A percentile compares a stretch with the other conserved stretches of the same genome.
These are phyloP conservation scores for Aspergillus quadrilineatus DNA, from an alignment of 2,329 filamentous ascomycete species.

Conservation along the genomic window DNA sequence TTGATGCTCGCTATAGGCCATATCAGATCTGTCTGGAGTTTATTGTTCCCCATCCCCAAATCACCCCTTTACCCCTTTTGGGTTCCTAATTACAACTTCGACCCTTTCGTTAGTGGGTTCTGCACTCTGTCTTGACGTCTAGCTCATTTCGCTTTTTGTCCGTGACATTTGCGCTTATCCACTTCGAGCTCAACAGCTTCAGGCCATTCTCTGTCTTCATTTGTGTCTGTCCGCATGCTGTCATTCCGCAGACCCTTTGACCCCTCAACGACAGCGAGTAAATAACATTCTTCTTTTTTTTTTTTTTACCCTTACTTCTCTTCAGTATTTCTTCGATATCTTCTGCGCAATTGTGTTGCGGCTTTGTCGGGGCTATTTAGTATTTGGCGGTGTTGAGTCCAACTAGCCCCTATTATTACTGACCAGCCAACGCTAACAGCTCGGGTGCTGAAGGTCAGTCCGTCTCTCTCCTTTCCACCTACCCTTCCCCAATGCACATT, in stretches of 20 bases:
- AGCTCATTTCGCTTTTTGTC: slow-evolving; percentile 18
- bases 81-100: slow-evolving; percentile 23
- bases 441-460: slow-evolving; percentile 15
- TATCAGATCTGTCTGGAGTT: slow-evolving; percentile 6
- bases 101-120: slow-evolving; percentile 43
- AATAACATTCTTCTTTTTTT: slow-evolving; percentile 10
- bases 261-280: neutral
- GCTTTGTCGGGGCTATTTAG: neutral
- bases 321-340: neutral
- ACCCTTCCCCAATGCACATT: slow-evolving; percentile 32
- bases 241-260: slow-evolving; percentile 6
- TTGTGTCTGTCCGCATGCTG: slow-evolving; percentile 14
- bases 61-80: slow-evolving; percentile 22
- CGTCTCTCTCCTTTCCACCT: slow-evolving; percentile 24
- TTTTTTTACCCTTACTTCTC: slow-evolving; percentile 5
- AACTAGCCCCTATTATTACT: slow-evolving; percentile 13
- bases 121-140: slow-evolving; percentile 22
- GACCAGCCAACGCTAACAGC: slow-evolving; percentile 19
- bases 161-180: slow-evolving; percentile 18
- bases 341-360: slow-evolving; percentile 4
- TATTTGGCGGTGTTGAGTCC: slow-evolving; percentile 11
- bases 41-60: slow-evolving; percentile 6
- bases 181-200: slow-evolving; percentile 18
- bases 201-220: slow-evolving; percentile 16
- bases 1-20: neutral